These are phyloP conservation scores for Penicillium simplicissimum DNA, from an alignment of 495 filamentous ascomycete species.

Conservation along the genomic window DNA sequence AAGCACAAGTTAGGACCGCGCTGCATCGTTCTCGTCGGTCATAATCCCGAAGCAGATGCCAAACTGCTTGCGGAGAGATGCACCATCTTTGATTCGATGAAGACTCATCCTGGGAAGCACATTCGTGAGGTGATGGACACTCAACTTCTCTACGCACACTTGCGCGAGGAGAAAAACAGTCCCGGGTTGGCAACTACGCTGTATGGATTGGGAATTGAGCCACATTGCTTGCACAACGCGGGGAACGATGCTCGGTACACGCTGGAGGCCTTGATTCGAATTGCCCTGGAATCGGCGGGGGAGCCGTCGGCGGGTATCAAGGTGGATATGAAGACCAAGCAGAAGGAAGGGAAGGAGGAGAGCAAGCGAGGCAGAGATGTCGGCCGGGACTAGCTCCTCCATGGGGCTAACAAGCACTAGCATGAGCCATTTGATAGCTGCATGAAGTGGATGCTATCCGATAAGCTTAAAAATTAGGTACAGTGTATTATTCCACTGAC, in stretches of 20 bases:
- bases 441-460: background rate
- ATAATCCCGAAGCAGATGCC: background rate
- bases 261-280: conserved; percentile 68
- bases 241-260: conserved; percentile 94
- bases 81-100: background rate
- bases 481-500: background rate
- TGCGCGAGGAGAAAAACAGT: conserved; percentile 47
- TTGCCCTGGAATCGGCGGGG: conserved; percentile 48
- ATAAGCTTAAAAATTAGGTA: background rate
- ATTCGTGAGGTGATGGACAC: background rate
- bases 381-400: too few species aligned
- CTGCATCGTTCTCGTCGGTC: background rate
- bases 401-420: background rate
- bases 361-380: too few species aligned
- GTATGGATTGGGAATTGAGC: conserved; percentile 58
- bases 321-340: background rate
- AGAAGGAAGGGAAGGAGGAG: background rate
- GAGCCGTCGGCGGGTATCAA: background rate
- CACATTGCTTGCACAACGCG: conserved; percentile 79
- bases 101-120: background rate
- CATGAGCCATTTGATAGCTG: background rate
- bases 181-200: conserved; percentile 63
- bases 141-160: conserved; percentile 58
- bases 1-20: background rate
- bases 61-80: background rate